phyloP scores from a whole-genome alignment of 805 yeast genomes.

The Saturnispora hagleri region DNA sequence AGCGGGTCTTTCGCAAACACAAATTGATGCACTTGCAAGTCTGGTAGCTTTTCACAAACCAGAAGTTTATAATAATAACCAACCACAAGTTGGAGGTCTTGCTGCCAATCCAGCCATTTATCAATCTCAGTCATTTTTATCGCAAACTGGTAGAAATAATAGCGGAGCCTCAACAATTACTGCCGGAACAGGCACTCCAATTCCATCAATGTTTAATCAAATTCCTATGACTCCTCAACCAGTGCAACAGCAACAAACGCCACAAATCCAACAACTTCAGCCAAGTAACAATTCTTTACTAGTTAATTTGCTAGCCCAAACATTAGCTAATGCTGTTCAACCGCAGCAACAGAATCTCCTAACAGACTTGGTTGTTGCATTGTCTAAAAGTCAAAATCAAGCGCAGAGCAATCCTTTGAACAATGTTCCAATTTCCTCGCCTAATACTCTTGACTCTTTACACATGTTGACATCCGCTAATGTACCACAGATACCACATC shows the following conservation, averaged over 20 bases:
- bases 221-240: conserved; percentile 1
- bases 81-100: not conserved
- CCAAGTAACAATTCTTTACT: conserved; percentile 4
- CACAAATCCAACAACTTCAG: conserved; percentile 11
- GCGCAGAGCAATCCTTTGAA: not conserved
- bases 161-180: conserved; percentile 5
- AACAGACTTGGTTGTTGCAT: conserved; percentile 4
- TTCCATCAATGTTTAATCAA: not conserved
- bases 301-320: conserved; percentile 10
- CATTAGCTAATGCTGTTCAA: conserved; percentile 9
- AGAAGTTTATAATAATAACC: conserved; percentile 10
- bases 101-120: conserved; percentile 1
- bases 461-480: not conserved
- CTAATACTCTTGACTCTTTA: not conserved
- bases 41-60: conserved; percentile 56
- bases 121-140: conserved; percentile 1
- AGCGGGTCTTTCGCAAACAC: conserved; percentile 60
- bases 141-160: conserved; percentile 3
- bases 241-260: conserved; percentile 5
- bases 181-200: conserved; percentile 1
- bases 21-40: conserved; percentile 65
- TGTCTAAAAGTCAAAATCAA: not conserved
- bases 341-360: conserved; percentile 9
- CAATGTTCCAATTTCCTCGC: not conserved
- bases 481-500: not conserved